Percentiles rank a stretch among this genome's conserved stretches.
phyloP scores from a whole-genome alignment of 139 green algal genomes.

The Picochlorum sp. region DNA sequence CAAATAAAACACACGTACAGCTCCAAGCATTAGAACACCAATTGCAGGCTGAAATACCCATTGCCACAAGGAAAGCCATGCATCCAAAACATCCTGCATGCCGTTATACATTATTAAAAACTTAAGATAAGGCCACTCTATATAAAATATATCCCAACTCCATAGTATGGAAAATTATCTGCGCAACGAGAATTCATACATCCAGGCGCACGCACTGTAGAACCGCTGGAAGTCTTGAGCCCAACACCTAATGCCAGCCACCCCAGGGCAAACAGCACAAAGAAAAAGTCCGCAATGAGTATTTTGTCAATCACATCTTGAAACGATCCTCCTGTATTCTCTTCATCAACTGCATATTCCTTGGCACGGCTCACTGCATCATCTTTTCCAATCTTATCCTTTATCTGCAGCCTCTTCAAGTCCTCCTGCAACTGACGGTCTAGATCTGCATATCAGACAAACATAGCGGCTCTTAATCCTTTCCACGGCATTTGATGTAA shows the following conservation, averaged over 20 bases:
- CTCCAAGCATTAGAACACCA: slow-evolving; percentile 73
- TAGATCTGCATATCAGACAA: slow-evolving; percentile 31
- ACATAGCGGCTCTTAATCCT: too few relatives aligned
- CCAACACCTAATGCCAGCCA: slow-evolving; percentile 56
- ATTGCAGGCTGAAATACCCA: slow-evolving; percentile 75
- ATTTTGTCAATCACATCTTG: slow-evolving; percentile 46
- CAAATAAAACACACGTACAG: slow-evolving; percentile 22
- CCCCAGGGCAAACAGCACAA: slow-evolving; percentile 53
- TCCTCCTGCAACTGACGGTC: slow-evolving; percentile 42
- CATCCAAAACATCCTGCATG: slow-evolving; percentile 32
- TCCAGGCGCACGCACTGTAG: slow-evolving; percentile 12
- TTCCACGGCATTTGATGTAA: too few relatives aligned
- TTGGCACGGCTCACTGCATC: neutral
- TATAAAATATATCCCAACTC: neutral
- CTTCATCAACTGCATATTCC: neutral
- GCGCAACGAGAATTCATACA: neutral
- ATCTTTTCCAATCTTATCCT: neutral
- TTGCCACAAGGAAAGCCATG: slow-evolving; percentile 65
- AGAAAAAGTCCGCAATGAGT: slow-evolving; percentile 86
- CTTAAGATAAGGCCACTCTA: neutral
- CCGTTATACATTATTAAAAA: neutral
- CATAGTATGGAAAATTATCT: too few relatives aligned
- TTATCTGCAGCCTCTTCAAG: slow-evolving; percentile 25
- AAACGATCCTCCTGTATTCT: neutral
- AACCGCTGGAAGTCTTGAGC: slow-evolving; percentile 16